phyloP scores from a whole-genome alignment of 2,329 filamentous ascomycete species.

The Botrytis squamosa region DNA sequence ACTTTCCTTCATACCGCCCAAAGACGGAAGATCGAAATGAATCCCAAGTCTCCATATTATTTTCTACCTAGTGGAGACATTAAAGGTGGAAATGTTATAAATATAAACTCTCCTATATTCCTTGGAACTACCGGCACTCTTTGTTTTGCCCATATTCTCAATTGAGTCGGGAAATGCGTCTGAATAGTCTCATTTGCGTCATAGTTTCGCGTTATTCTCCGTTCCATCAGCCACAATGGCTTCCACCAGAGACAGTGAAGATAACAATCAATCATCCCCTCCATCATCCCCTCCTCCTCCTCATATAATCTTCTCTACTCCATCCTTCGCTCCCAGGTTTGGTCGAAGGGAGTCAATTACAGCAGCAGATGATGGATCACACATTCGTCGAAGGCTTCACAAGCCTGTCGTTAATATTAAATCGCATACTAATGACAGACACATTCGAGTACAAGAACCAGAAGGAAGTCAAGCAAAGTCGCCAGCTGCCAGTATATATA shows the following conservation, averaged over 20 bases:
- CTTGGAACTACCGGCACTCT: not conserved
- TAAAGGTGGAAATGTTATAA: not conserved
- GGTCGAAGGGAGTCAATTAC: constrained; percentile 10
- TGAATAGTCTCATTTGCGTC: constrained; percentile 17
- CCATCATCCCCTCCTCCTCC: constrained; percentile 25
- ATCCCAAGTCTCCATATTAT: constrained; percentile 9
- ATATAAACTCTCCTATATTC: not conserved
- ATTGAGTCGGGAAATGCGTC: not conserved
- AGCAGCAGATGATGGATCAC: constrained; percentile 22
- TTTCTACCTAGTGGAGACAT: constrained; percentile 11
- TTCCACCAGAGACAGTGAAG: constrained; percentile 24
- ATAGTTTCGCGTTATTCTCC: not conserved
- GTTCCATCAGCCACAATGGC: constrained; percentile 24
- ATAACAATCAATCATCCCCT: constrained; percentile 13
- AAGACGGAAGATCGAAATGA: not conserved
- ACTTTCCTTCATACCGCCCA: not conserved
- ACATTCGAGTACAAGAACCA: constrained; percentile 34
- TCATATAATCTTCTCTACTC: constrained; percentile 25
- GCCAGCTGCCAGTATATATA: constrained; percentile 37
- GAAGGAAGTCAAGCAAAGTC: constrained; percentile 26
- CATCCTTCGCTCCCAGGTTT: constrained; percentile 19
- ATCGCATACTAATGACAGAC: constrained; percentile 28
- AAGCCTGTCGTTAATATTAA: constrained; percentile 1
- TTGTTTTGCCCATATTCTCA: not conserved
- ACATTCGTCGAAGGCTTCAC: constrained; percentile 27